Evolutionary conservation across 2,329 filamentous ascomycete genomes (phyloP).

Genomic region (Atkinsonella hypoxylon): DNA sequence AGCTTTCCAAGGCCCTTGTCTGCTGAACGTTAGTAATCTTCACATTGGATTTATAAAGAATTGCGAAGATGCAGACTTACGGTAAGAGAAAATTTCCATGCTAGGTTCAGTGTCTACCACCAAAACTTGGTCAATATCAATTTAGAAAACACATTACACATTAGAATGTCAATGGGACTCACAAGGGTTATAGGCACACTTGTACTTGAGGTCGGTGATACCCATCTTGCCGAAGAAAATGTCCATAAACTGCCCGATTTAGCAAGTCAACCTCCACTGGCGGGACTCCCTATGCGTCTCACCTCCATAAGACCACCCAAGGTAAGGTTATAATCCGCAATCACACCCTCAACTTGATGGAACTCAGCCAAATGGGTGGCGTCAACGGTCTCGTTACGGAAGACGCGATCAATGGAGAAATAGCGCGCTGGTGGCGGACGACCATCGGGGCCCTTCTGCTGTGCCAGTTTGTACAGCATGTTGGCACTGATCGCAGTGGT

Average conservation of each 20-base stretch:
- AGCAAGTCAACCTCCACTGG: background rate
- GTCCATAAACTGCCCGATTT: conserved; percentile 57
- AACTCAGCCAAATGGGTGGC: conserved; percentile 96
- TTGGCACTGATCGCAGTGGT: conserved; percentile 87
- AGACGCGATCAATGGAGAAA: conserved; percentile 97
- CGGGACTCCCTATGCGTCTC: background rate
- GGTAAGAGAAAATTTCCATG: conserved; percentile 97
- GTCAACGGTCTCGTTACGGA: conserved; percentile 95
- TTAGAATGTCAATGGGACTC: background rate
- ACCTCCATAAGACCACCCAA: conserved; percentile 76
- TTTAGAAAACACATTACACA: too few species aligned
- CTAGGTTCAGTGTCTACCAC: conserved; percentile 66
- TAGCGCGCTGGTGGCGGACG: conserved; percentile 64
- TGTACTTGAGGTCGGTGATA: conserved; percentile 75
- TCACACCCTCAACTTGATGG: conserved; percentile 97
- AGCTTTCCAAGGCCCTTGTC: conserved; percentile 77
- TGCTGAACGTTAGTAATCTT: background rate
- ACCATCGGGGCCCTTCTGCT: conserved; percentile 62
- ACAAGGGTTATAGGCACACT: conserved; percentile 52
- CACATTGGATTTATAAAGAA: background rate
- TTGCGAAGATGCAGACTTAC: background rate
- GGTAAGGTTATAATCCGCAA: conserved; percentile 89
- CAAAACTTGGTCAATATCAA: conserved; percentile 61
- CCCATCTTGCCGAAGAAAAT: conserved; percentile 97
- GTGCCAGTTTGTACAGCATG: conserved; percentile 81